Percentiles rank a stretch among this genome's conserved stretches.
Conservation (phyloP, 2,329 filamentous ascomycete species). For the Mycocentrospora acerina region DNA sequence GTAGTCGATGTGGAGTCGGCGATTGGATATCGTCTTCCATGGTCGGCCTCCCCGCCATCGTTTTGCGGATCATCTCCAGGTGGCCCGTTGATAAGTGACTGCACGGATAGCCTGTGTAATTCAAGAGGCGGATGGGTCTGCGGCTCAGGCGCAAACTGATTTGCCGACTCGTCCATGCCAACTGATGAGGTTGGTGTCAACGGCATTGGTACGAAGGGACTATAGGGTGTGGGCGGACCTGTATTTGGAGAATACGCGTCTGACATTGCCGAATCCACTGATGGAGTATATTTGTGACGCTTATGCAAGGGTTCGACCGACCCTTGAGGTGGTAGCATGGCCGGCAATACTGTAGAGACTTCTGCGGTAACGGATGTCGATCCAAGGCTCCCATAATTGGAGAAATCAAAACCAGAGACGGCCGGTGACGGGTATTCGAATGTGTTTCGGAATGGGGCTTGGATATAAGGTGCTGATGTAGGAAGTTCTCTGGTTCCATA, state of each 20-base stretch:
- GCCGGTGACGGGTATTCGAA: slow-evolving; percentile 29
- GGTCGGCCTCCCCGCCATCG: slow-evolving; percentile 46
- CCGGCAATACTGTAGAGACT: slow-evolving; percentile 18
- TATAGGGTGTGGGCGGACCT: slow-evolving; percentile 43
- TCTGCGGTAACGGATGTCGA: slow-evolving; percentile 18
- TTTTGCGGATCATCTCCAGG: slow-evolving; percentile 15
- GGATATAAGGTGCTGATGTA: slow-evolving; percentile 11
- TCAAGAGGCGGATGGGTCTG: slow-evolving; percentile 44
- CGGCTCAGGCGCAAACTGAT: slow-evolving; percentile 20
- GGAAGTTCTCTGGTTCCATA: slow-evolving; percentile 7
- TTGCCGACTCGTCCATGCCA: slow-evolving; percentile 34
- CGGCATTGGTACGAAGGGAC: slow-evolving; percentile 47
- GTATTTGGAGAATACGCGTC: slow-evolving; percentile 43
- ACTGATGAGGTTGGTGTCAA: slow-evolving; percentile 48
- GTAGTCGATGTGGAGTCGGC: slow-evolving; percentile 43
- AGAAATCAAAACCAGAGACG: slow-evolving; percentile 15
- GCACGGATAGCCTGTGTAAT: slow-evolving; percentile 61
- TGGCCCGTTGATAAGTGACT: slow-evolving; percentile 56
- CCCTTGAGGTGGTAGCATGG: slow-evolving; percentile 32
- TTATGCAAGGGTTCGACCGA: slow-evolving; percentile 17
- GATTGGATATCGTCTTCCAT: slow-evolving; percentile 33
- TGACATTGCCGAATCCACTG: slow-evolving; percentile 26
- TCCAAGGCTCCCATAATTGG: slow-evolving; percentile 14
- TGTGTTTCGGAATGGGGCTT: slow-evolving; percentile 19
- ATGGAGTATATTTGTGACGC: slow-evolving; percentile 28